A percentile compares a stretch with the other conserved stretches of the same genome.
These are phyloP conservation scores for Leptosphaerulina australis DNA, from an alignment of 2,329 filamentous ascomycete genomes.

Conservation along the genomic window DNA sequence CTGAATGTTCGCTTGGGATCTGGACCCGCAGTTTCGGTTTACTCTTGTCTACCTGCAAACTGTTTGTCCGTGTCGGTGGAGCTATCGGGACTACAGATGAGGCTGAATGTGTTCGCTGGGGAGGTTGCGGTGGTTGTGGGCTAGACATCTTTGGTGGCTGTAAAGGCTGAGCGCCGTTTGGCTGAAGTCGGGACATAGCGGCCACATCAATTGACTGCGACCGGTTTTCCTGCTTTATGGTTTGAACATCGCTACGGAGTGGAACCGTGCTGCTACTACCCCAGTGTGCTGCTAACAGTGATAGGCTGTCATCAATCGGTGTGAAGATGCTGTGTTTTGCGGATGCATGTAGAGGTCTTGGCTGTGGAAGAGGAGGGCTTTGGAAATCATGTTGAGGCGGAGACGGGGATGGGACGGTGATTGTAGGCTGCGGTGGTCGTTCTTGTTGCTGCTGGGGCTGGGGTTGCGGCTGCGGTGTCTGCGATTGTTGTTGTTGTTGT, in stretches of 20 bases:
- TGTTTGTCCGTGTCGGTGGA: constrained; percentile 74
- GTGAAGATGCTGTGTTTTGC: constrained; percentile 95
- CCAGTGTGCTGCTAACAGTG: constrained; percentile 82
- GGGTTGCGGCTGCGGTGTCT: constrained; percentile 76
- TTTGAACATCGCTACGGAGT: constrained; percentile 51
- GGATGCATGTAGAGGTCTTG: constrained; percentile 65
- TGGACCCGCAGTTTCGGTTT: constrained; percentile 89
- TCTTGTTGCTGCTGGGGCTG: constrained; percentile 70
- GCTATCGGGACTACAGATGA: constrained; percentile 72
- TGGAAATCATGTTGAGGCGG: constrained; percentile 61
- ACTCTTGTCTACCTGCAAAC: constrained; percentile 69
- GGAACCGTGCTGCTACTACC: constrained; percentile 60
- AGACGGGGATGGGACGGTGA: constrained; percentile 54
- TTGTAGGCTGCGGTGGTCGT: constrained; percentile 54
- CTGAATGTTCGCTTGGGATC: constrained; percentile 89
- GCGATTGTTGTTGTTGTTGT: constrained; percentile 69
- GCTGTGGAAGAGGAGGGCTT: constrained; percentile 63
- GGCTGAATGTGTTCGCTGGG: constrained; percentile 60
- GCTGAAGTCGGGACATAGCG: constrained; percentile 54
- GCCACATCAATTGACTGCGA: constrained; percentile 70
- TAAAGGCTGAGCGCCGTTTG: constrained; percentile 57
- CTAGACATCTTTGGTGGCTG: constrained; percentile 52
- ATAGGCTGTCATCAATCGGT: constrained; percentile 90
- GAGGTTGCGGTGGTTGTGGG: constrained; percentile 48
- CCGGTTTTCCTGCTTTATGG: constrained; percentile 56